These are phyloP conservation scores for Hordeum pubiflorum DNA, from an alignment of 202 grass and related monocot species.

Conservation along the genomic window DNA sequence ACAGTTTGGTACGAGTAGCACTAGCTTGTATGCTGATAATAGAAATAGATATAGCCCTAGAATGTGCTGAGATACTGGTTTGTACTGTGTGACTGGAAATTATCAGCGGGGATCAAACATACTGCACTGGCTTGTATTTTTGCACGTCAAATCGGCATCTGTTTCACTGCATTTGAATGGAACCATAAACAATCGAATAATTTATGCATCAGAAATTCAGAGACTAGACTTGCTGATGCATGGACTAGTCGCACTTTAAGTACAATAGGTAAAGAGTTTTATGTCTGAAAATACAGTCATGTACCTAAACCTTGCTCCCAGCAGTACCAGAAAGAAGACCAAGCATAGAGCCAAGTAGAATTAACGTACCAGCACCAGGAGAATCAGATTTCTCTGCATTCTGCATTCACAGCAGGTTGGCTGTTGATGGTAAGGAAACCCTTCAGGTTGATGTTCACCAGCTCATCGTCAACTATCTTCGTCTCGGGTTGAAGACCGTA, in stretches of 20 bases:
- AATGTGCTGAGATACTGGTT: background rate
- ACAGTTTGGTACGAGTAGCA: background rate
- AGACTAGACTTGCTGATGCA: background rate
- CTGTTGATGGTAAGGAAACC: slow-evolving; percentile 89
- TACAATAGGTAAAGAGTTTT: background rate
- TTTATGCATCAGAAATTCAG: background rate
- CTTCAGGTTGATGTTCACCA: slow-evolving; percentile 65
- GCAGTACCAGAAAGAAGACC: background rate
- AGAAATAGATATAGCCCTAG: background rate
- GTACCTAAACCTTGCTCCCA: background rate
- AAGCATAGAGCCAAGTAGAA: background rate
- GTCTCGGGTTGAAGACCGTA: slow-evolving; percentile 70
- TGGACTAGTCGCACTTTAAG: background rate
- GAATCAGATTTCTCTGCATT: slow-evolving; percentile 70
- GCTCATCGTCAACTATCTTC: slow-evolving; percentile 63
- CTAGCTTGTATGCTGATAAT: background rate
- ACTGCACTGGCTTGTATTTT: background rate
- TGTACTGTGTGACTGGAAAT: background rate
- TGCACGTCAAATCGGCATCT: background rate
- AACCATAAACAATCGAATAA: background rate
- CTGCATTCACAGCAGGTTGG: slow-evolving; percentile 67
- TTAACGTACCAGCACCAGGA: slow-evolving; percentile 46
- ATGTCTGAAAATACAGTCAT: background rate
- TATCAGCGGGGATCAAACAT: background rate
- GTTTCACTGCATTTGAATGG: background rate